These are phyloP conservation scores for Russula abietina DNA, from an alignment of 768 basidiomycete genomes.

Conservation along the genomic window DNA sequence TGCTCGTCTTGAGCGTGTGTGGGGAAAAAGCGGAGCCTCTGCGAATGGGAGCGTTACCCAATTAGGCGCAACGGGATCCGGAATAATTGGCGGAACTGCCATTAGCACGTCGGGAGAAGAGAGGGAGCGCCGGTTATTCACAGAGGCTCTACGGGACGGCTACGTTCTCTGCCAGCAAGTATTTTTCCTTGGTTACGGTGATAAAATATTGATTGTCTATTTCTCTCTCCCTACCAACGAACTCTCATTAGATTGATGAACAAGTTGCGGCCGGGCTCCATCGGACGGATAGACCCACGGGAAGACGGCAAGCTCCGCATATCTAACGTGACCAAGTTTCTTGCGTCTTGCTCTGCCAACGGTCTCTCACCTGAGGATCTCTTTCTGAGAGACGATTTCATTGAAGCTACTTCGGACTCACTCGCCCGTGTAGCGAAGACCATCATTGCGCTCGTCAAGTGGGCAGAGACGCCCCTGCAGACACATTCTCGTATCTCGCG, in stretches of 20 bases:
- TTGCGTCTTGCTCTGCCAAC: conserved; percentile 65
- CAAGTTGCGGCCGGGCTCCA: conserved; percentile 57
- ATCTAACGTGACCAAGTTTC: conserved; percentile 71
- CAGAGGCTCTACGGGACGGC: conserved; percentile 75
- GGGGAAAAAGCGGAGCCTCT: conserved; percentile 56
- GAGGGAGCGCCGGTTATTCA: conserved; percentile 64
- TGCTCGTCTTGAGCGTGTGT: conserved; percentile 64
- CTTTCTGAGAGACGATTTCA: conserved; percentile 64
- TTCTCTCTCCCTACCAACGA: conserved; percentile 20
- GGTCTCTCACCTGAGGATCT: conserved; percentile 58
- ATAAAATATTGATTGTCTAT: not conserved
- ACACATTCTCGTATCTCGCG: conserved; percentile 43
- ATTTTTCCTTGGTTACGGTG: conserved; percentile 14
- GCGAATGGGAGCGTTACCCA: conserved; percentile 39
- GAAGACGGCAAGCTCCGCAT: conserved; percentile 62
- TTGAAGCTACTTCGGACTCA: conserved; percentile 51
- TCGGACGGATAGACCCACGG: conserved; percentile 57
- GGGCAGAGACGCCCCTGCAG: conserved; percentile 49
- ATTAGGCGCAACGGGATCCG: conserved; percentile 24
- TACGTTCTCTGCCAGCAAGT: conserved; percentile 85
- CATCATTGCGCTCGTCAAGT: conserved; percentile 60
- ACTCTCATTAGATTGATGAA: conserved; percentile 59
- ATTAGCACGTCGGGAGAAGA: conserved; percentile 59
- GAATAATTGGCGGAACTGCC: conserved; percentile 30
- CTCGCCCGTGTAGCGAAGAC: conserved; percentile 68